A percentile compares a stretch with the other conserved stretches of the same genome.
These are phyloP conservation scores for Lignosus rhinocerotis DNA, from an alignment of 1,284 basidiomycete species.

Conservation along the genomic window DNA sequence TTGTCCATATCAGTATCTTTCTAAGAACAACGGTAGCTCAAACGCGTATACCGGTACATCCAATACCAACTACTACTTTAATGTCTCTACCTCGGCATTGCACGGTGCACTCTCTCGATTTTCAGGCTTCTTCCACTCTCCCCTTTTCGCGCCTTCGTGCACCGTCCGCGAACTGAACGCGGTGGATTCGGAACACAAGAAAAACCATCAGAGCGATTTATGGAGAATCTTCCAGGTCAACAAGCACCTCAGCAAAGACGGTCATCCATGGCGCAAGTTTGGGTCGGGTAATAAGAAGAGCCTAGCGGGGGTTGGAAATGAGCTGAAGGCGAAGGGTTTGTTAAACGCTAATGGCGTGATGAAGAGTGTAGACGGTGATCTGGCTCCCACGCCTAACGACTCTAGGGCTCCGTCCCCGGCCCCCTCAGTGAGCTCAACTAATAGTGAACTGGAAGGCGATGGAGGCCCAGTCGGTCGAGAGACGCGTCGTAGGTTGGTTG, in stretches of 20 bases:
- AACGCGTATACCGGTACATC: slow-evolving; percentile 95
- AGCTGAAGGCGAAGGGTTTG: slow-evolving; percentile 50
- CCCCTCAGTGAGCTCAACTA: slow-evolving; percentile 53
- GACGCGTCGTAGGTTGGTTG: slow-evolving; percentile 86
- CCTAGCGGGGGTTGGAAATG: slow-evolving; percentile 70
- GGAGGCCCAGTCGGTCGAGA: slow-evolving; percentile 82
- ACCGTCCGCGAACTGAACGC: slow-evolving; percentile 95
- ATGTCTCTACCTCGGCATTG: slow-evolving; percentile 85
- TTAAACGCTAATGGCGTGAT: slow-evolving; percentile 28
- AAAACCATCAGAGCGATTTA: slow-evolving; percentile 93
- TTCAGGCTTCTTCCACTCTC: slow-evolving; percentile 92
- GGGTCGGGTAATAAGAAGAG: slow-evolving; percentile 90
- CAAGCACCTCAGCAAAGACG: slow-evolving; percentile 81
- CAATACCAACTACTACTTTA: slow-evolving; percentile 96
- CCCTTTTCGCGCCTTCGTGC: slow-evolving; percentile 89
- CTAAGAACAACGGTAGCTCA: slow-evolving; percentile 88
- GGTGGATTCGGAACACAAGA: slow-evolving; percentile 98
- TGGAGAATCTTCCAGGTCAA: slow-evolving; percentile 98
- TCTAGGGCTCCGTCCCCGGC: slow-evolving; percentile 65
- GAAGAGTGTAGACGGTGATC: slow-evolving; percentile 33
- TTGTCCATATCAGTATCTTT: slow-evolving; percentile 64
- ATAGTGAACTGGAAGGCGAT: slow-evolving; percentile 65
- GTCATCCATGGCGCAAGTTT: slow-evolving; percentile 93
- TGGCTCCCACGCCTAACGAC: slow-evolving; percentile 46
- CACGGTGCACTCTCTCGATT: slow-evolving; percentile 88